Base-by-base conservation (phyloP, 768 basidiomycete genomes). In the Naganishia antarctica region DNA sequence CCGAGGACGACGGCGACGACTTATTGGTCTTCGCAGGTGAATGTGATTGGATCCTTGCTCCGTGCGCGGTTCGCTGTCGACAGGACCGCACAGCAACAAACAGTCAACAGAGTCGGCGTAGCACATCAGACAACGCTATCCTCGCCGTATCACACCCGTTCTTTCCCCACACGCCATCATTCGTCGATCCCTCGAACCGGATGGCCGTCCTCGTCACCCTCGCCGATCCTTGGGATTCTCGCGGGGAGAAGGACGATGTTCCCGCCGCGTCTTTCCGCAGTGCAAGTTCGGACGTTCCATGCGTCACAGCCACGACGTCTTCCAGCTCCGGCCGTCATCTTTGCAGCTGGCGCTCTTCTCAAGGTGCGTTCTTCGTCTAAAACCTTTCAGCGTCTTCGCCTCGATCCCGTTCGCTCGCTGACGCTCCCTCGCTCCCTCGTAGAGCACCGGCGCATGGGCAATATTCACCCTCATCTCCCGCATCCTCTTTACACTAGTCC, bases 401-500 rank as follows among this genome's bases (percentile, higher is more conserved):
- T 21, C 31, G 9, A n/a, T n/a, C n/a, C n/a, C 9, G 18, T 16
- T 8, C 53, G 23, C 9, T 37, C 1, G 5, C 37, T 34, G 18
- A 23, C 23, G 21, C 4, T 16, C 50, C 50, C 4, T 21, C 53
- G 1, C 53, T 1, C 23, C 3, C 29, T 47, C 29, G 16, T 41
- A 75, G 74, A 68, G 69, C 44, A 70, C 73, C 18, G 69, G 73
- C 18, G 47, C 70, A 15, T 61, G 73, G 37, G 66, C 74, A 8
- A 29, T 64, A n/a, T 68, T 70, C 23, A 75, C 71, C 23, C 64
- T 70, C 2, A 64, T 75, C 34, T 72, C 74, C 5, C 74, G 74
- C 1, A 66, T 74, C 34, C 61, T 75, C 29, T 69, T 75, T 34
- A 73, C 74, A 18, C 70, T 75, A 67, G 70, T 75, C 41, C 74